Evolutionary conservation across 2,329 filamentous ascomycete genomes (phyloP).

Genomic region (Colletotrichum sp.): DNA sequence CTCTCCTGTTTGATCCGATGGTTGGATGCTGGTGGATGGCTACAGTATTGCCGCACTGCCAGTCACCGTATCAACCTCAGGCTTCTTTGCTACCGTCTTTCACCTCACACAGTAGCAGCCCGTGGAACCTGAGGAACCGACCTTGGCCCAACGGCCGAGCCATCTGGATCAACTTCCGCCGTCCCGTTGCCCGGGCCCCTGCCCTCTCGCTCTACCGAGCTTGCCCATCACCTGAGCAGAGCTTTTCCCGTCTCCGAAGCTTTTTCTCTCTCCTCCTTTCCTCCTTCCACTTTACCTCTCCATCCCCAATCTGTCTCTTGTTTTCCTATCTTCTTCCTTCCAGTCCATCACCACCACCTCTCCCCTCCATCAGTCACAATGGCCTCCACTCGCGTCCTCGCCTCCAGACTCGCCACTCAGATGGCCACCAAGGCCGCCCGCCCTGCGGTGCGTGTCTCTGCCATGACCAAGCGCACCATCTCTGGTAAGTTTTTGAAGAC

Average conservation of each 20-base stretch:
- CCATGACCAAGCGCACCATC: slow-evolving; percentile 77
- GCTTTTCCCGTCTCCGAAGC: slow-evolving; percentile 33
- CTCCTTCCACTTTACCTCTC: slow-evolving; percentile 32
- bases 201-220: slow-evolving; percentile 23
- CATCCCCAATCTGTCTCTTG: slow-evolving; percentile 21
- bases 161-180: slow-evolving; percentile 24
- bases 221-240: slow-evolving; percentile 22
- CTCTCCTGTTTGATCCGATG: slow-evolving; percentile 20
- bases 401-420: slow-evolving; percentile 78
- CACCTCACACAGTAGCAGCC: not conserved
- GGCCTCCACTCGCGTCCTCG: slow-evolving; percentile 78
- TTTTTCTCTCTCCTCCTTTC: slow-evolving; percentile 45
- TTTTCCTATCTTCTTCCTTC: slow-evolving; percentile 25
- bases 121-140: slow-evolving; percentile 9
- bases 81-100: not conserved
- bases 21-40: not conserved
- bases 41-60: not conserved
- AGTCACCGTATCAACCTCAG: slow-evolving; percentile 14
- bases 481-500: slow-evolving; percentile 62
- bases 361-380: slow-evolving; percentile 70
- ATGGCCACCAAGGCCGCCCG: slow-evolving; percentile 78
- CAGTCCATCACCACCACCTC: slow-evolving; percentile 38
- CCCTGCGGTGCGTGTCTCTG: slow-evolving; percentile 71
- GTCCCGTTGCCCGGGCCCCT: slow-evolving; percentile 23
- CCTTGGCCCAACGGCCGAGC: slow-evolving; percentile 15